Percentiles rank a stretch among this genome's conserved stretches.
phyloP scores from a whole-genome alignment of 345 rosid species.

The Citropsis articulata region DNA sequence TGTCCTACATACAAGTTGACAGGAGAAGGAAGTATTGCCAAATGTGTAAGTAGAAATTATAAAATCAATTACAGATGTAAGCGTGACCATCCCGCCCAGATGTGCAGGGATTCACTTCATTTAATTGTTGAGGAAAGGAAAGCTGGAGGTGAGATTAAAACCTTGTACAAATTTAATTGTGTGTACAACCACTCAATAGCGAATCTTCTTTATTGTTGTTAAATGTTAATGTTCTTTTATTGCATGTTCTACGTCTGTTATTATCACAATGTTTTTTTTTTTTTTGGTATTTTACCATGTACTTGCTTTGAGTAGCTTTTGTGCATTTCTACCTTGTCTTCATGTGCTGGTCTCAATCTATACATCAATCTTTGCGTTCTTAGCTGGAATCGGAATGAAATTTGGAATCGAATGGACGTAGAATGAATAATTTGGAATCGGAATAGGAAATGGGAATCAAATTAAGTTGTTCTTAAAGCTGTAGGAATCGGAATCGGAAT shows the following conservation, averaged over 20 bases:
- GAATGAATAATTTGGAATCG: too few relatives aligned
- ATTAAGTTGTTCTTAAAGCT: too few relatives aligned
- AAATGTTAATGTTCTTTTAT: constrained; percentile 8
- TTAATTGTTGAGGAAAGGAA: constrained; percentile 59
- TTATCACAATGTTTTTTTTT: background rate
- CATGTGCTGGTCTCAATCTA: background rate
- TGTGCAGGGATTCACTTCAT: constrained; percentile 41
- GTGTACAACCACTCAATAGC: constrained; percentile 22
- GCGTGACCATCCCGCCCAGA: constrained; percentile 27
- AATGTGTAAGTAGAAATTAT: constrained; percentile 23
- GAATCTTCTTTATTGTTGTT: constrained; percentile 13
- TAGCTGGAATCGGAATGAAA: too few relatives aligned
- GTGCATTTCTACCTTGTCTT: constrained; percentile 2
- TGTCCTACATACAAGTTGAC: constrained; percentile 14
- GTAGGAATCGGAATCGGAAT: too few relatives aligned
- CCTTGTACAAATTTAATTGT: constrained; percentile 24
- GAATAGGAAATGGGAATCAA: too few relatives aligned
- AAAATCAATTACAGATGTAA: constrained; percentile 30
- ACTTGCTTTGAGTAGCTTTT: constrained; percentile 8
- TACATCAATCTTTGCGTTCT: too few relatives aligned
- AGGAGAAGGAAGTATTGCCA: constrained; percentile 27
- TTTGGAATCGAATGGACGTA: too few relatives aligned
- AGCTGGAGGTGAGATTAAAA: constrained; percentile 25
- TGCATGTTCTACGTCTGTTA: constrained; percentile 9
- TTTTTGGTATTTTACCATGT: background rate